Conservation (phyloP, 257 asterid genomes). For the Plantago ovata region DNA sequence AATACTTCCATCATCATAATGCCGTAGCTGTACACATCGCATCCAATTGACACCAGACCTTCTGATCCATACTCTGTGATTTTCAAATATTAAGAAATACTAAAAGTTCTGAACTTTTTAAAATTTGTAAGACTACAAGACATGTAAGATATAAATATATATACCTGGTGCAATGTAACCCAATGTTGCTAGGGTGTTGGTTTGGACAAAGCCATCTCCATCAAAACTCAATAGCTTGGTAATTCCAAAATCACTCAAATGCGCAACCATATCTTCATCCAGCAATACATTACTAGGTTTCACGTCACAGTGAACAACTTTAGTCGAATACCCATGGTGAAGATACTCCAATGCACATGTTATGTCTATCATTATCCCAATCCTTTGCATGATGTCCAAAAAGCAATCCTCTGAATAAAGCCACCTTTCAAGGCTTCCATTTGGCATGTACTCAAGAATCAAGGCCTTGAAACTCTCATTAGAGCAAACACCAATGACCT, state of each 20-base stretch:
- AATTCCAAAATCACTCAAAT: conserved; percentile 23
- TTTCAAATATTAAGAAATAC: no score
- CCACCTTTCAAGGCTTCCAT: conserved; percentile 30
- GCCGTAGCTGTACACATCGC: conserved; percentile 25
- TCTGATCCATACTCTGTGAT: conserved; percentile 24
- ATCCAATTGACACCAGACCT: conserved; percentile 22
- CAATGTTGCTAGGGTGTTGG: conserved; percentile 18
- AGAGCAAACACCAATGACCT: conserved; percentile 23
- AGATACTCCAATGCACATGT: conserved; percentile 27
- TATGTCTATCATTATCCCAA: conserved; percentile 16
- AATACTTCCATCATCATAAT: conserved; percentile 28
- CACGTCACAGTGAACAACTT: conserved; percentile 24
- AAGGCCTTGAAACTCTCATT: conserved; percentile 26
- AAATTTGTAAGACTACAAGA: no score
- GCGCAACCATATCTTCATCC: conserved; percentile 18
- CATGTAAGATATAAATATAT: background rate
- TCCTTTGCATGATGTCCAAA: conserved; percentile 20
- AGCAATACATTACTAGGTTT: conserved; percentile 25
- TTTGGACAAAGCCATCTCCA: conserved; percentile 10
- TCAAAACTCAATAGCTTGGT: conserved; percentile 13
- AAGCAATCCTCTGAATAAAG: conserved; percentile 10
- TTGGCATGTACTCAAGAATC: conserved; percentile 27
- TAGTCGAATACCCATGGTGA: conserved; percentile 19
- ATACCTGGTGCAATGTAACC: conserved; percentile 28
- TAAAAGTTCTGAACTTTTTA: background rate